Conservation (phyloP, 1,284 basidiomycete species). For the Ganoderma leucocontextum region DNA sequence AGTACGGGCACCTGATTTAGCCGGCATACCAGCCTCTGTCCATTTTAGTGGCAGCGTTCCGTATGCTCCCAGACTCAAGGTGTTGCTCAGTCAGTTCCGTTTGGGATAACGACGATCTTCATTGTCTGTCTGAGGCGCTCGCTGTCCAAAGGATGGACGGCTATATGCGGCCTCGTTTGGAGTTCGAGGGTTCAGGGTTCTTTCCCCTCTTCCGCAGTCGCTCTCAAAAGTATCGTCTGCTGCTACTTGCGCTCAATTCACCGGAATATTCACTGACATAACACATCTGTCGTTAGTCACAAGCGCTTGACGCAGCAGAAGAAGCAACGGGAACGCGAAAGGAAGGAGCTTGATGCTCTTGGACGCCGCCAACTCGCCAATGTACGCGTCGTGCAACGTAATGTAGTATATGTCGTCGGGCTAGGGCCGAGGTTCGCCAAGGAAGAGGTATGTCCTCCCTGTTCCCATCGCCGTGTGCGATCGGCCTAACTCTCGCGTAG, state of each 20-base stretch:
- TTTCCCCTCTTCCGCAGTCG: neutral
- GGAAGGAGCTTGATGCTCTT: constrained; percentile 92
- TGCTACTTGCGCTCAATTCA: neutral
- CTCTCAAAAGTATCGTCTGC: neutral
- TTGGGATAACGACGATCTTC: neutral
- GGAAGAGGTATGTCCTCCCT: constrained; percentile 81
- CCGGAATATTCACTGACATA: constrained; percentile 21
- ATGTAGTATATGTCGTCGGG: constrained; percentile 96
- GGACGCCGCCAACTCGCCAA: constrained; percentile 92
- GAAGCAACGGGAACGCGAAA: constrained; percentile 91
- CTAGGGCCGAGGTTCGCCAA: constrained; percentile 90
- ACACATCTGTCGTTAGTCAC: constrained; percentile 63
- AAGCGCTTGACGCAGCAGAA: constrained; percentile 97
- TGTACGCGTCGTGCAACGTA: constrained; percentile 96
- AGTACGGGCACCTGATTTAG: neutral
- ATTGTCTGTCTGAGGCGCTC: constrained; percentile 11
- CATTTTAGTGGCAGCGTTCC: neutral
- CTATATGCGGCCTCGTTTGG: constrained; percentile 5
- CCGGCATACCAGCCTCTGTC: neutral
- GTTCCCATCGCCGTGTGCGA: constrained; percentile 22
- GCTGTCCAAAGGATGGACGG: neutral
- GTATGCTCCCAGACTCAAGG: neutral
- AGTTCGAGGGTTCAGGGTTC: neutral
- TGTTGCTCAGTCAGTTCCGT: neutral
- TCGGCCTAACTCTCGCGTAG: constrained; percentile 51